Percentiles rank a stretch among this genome's conserved stretches.
phyloP scores from a whole-genome alignment of 2,329 filamentous ascomycete species.

The Monosporascus sp. region DNA sequence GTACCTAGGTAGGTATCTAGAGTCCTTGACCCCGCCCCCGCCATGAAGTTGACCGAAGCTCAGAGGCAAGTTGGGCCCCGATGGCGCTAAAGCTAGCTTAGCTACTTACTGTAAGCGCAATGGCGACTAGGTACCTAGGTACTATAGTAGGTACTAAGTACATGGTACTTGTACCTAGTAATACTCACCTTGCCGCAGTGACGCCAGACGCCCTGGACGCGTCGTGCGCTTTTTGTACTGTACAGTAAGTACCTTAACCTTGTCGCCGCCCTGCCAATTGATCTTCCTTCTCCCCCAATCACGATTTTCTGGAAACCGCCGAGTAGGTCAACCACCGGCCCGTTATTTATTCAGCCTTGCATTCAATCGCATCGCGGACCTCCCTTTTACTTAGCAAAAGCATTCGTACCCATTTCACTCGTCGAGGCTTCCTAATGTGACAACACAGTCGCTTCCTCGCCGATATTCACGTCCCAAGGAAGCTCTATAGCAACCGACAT shows the following conservation, averaged over 20 bases:
- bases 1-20: too few species aligned
- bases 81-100: not conserved
- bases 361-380: not conserved
- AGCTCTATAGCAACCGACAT: slow-evolving; percentile 15
- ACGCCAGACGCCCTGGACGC: not conserved
- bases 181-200: not conserved
- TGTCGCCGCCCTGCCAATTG: not conserved
- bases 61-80: not conserved
- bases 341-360: not conserved
- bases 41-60: not conserved
- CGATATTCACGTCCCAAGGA: not conserved
- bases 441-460: not conserved
- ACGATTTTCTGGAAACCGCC: not conserved
- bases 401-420: too few species aligned
- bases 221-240: not conserved
- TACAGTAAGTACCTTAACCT: too few species aligned
- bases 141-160: not conserved
- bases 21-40: not conserved
- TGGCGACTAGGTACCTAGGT: not conserved
- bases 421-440: not conserved
- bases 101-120: too few species aligned
- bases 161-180: too few species aligned
- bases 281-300: not conserved
- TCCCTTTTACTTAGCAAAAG: not conserved
- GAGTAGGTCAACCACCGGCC: too few species aligned